A percentile compares a stretch with the other conserved stretches of the same genome.
Conservation (phyloP, 2,329 filamentous ascomycete species). For the Berkeleyomyces rouxiae region DNA sequence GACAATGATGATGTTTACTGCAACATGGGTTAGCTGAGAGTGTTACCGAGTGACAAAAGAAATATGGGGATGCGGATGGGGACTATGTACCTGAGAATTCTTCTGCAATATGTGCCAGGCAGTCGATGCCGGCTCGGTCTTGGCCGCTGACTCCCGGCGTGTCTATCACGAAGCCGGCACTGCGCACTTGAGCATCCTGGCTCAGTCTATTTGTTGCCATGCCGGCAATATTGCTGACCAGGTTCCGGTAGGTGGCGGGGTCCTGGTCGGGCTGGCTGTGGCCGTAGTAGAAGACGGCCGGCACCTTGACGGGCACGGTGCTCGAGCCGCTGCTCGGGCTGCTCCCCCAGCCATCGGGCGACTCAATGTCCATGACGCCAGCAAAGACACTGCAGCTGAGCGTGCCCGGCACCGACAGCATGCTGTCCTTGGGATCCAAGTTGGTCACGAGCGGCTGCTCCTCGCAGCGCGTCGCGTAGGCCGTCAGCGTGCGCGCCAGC, state of each 20-base stretch:
- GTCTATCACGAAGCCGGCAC: slow-evolving; percentile 72
- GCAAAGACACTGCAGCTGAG: slow-evolving; percentile 76
- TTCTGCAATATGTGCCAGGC: slow-evolving; percentile 57
- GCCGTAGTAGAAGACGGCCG: slow-evolving; percentile 80
- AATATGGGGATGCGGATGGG: too few relatives aligned
- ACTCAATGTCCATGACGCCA: slow-evolving; percentile 65
- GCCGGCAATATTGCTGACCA: slow-evolving; percentile 62
- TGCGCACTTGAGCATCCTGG: slow-evolving; percentile 54
- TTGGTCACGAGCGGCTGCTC: slow-evolving; percentile 71
- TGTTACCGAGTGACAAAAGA: neutral
- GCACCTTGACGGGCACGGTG: slow-evolving; percentile 76
- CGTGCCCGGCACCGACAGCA: slow-evolving; percentile 63
- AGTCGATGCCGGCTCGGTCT: slow-evolving; percentile 52
- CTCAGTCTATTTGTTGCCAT: slow-evolving; percentile 61
- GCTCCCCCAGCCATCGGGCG: slow-evolving; percentile 72
- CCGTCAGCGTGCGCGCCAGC: slow-evolving; percentile 57
- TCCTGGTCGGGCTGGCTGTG: slow-evolving; percentile 57
- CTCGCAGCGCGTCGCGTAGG: slow-evolving; percentile 60
- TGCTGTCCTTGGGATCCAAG: slow-evolving; percentile 63
- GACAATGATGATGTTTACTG: slow-evolving; percentile 66
- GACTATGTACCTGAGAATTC: slow-evolving; percentile 32
- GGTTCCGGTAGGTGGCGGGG: slow-evolving; percentile 50
- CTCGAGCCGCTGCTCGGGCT: slow-evolving; percentile 84
- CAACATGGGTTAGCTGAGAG: neutral
- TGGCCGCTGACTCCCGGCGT: slow-evolving; percentile 54